phyloP scores from a whole-genome alignment of 345 rosid genomes.

The Reutealis trisperma region DNA sequence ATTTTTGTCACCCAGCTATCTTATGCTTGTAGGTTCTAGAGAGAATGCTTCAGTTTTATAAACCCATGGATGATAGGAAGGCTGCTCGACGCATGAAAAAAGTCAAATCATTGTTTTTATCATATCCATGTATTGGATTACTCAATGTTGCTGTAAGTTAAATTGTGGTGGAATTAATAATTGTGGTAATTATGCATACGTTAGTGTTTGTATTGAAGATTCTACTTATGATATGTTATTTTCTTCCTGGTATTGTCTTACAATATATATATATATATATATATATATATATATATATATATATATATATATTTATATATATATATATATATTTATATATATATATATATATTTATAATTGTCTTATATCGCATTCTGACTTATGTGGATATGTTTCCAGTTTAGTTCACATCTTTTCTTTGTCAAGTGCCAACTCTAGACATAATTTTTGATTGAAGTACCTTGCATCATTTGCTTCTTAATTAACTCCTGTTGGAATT shows the following conservation, averaged over 20 bases:
- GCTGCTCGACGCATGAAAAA: constrained; percentile 25
- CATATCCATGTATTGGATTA: constrained; percentile 63
- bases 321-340: too few species aligned
- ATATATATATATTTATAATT: too few species aligned
- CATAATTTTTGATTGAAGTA: not conserved
- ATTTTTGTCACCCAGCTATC: constrained; percentile 13
- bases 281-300: too few species aligned
- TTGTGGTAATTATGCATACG: not conserved
- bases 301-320: too few species aligned
- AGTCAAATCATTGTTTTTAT: constrained; percentile 36
- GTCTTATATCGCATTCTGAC: too few species aligned
- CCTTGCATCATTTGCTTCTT: not conserved
- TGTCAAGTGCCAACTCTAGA: not conserved
- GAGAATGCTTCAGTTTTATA: constrained; percentile 64
- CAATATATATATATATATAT: too few species aligned
- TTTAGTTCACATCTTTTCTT: too few species aligned
- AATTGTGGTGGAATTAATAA: not conserved
- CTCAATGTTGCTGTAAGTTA: constrained; percentile 84
- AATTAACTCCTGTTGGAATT: not conserved
- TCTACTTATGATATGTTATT: not conserved
- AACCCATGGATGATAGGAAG: constrained; percentile 28
- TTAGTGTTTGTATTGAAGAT: not conserved
- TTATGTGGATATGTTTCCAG: not conserved
- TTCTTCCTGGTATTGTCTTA: too few species aligned
- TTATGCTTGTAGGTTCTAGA: constrained; percentile 55